phyloP scores from a whole-genome alignment of 129 eudicot species.

The Arctium minus region DNA sequence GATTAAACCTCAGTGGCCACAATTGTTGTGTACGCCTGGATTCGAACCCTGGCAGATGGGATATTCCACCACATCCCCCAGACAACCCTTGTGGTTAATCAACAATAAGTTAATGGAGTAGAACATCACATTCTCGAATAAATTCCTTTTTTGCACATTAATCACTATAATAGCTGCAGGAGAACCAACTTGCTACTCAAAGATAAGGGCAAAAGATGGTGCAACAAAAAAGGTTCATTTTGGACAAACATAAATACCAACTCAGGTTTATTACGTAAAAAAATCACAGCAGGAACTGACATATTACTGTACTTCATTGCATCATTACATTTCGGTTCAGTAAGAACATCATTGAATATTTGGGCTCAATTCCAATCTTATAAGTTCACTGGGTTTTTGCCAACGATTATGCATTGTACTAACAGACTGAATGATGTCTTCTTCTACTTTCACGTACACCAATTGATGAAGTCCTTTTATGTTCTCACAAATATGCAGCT shows the following conservation, averaged over 20 bases:
- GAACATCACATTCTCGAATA: conserved; percentile 4
- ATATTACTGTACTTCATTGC: not conserved
- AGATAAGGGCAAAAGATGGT: not conserved
- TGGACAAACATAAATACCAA: not conserved
- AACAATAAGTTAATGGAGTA: not conserved
- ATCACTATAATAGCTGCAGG: conserved; percentile 2
- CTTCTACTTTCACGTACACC: not conserved
- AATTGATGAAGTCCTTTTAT: not conserved
- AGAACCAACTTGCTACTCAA: conserved; percentile 9
- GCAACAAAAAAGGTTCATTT: not conserved
- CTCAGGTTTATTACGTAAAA: conserved; percentile 1
- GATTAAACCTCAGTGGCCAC: too few relatives aligned
- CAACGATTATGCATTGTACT: not conserved
- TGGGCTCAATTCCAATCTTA: not conserved
- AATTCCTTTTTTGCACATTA: not conserved
- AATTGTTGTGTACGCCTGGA: too few relatives aligned
- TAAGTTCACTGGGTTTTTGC: not conserved
- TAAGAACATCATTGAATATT: not conserved
- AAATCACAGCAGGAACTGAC: not conserved
- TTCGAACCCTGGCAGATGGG: too few relatives aligned
- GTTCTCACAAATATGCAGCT: not conserved
- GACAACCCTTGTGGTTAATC: not conserved
- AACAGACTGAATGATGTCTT: not conserved
- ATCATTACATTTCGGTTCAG: not conserved
- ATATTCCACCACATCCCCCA: too few relatives aligned